Evolutionary conservation across 2,329 filamentous ascomycete species (phyloP).

Genomic region (Leptoxyphium fumago): DNA sequence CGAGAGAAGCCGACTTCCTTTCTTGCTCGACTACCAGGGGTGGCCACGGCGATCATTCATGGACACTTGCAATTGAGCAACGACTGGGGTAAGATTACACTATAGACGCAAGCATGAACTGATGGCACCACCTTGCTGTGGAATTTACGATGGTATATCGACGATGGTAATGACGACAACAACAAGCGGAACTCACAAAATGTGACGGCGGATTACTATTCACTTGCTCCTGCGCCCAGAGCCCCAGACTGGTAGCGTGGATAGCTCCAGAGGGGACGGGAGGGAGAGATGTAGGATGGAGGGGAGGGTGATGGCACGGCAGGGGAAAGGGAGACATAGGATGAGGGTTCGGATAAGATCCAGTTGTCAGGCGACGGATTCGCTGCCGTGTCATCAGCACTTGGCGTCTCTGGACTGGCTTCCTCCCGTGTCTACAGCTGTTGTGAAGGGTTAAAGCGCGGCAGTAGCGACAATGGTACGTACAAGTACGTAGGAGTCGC

Average conservation of each 20-base stretch:
- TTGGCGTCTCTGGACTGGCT: too few relatives aligned
- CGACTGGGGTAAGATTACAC: too few relatives aligned
- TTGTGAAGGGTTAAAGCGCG: neutral
- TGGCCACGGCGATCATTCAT: too few relatives aligned
- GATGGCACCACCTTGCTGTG: neutral
- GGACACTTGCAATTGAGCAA: too few relatives aligned
- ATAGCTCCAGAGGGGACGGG: neutral
- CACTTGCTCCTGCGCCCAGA: too few relatives aligned
- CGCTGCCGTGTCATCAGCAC: too few relatives aligned
- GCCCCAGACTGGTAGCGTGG: too few relatives aligned
- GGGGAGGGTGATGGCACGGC: neutral
- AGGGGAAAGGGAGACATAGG: neutral
- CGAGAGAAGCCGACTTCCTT: too few relatives aligned
- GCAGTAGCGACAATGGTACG: neutral
- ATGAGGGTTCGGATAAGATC: neutral
- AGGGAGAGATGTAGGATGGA: neutral
- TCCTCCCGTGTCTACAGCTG: neutral
- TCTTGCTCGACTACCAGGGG: too few relatives aligned
- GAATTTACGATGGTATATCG: neutral
- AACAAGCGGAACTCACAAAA: too few relatives aligned
- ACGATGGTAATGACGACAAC: neutral
- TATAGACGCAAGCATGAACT: neutral
- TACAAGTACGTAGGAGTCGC: too few relatives aligned
- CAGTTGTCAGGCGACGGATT: neutral
- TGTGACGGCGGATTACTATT: too few relatives aligned